phyloP scores from a whole-genome alignment of 2,329 filamentous ascomycete species.

The Xylaria sp. region DNA sequence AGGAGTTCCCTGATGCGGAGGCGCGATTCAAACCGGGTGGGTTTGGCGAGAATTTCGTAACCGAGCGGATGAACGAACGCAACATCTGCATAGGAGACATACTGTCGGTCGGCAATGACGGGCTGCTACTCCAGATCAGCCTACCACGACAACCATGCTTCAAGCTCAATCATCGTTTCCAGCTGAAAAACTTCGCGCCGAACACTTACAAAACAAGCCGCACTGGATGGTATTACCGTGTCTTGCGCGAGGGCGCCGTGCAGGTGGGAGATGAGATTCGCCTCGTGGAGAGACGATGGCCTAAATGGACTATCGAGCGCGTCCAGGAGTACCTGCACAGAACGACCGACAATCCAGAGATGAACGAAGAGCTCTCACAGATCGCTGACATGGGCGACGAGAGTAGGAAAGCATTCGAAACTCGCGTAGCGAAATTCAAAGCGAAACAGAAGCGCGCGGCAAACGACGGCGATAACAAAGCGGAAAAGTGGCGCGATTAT shows the following conservation, averaged over 20 bases:
- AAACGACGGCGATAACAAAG: conserved; percentile 34
- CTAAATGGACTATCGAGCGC: conserved; percentile 70
- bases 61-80: conserved; percentile 67
- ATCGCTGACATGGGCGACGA: conserved; percentile 64
- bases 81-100: conserved; percentile 74
- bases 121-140: conserved; percentile 67
- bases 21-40: conserved; percentile 66
- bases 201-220: conserved; percentile 66
- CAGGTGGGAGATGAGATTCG: conserved; percentile 66
- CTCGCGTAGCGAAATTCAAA: conserved; percentile 61
- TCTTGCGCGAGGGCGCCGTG: conserved; percentile 66
- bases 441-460: conserved; percentile 47
- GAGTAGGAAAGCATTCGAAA: conserved; percentile 60
- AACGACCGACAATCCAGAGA: conserved; percentile 61
- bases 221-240: conserved; percentile 74
- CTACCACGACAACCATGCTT: conserved; percentile 73
- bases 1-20: conserved; percentile 62
- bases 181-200: conserved; percentile 70
- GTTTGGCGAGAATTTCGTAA: conserved; percentile 74
- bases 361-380: conserved; percentile 63
- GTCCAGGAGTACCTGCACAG: conserved; percentile 72
- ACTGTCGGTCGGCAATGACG: conserved; percentile 55
- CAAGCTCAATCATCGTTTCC: conserved; percentile 76
- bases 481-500: conserved; percentile 58
- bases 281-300: conserved; percentile 65